Evolutionary conservation across 2,329 filamentous ascomycete genomes (phyloP), one percentile per base, ranked within the genome.

Genomic region (Cordyceps pruinosa): DNA sequence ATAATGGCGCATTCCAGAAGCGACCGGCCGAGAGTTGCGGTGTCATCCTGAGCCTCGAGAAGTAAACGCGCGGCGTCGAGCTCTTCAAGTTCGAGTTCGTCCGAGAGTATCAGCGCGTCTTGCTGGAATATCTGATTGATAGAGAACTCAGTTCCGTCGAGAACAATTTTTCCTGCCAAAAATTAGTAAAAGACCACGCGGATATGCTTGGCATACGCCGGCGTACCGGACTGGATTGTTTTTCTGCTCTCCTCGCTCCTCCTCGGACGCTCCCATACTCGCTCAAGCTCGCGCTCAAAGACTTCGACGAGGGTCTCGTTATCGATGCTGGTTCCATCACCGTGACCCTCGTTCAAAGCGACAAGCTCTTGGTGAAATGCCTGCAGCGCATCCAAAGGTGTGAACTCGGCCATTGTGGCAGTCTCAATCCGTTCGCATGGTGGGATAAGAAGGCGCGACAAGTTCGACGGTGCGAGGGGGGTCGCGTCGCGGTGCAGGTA

Each of bases 81-180:
- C 72, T 99, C 95, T 72, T 99, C 92, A 53, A 99, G 78, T 66
- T 96, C 86, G 60, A 97, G 78, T 64, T 90, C 89, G 70, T 97
- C 92, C 56, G 93, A 89, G 37, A 99, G 78, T 65, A 90, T 83
- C 32, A 96, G 78, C 25, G 86, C 83, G 63, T 87, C 85, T 70
- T 96, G 87, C 67, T 93, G 85, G 72, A 99, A 97, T 61, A 90
- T 86, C 57, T 89, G 82, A 72, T 96, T 97, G 74, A 99, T 77
- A 23, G 80, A 76, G 71, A 90, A 97, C 66, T 92, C 84, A 34
- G 83, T 80, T 61, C 85, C 87, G 64, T 83, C 82, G 58, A 96
- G 74, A 34, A 77, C 83, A 63, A 97, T 78, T 69, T 89, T 92
- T 58, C 89, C 91, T 94, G 63, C 56, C n/a, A 30, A 39, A 35